These are phyloP conservation scores for Rhizopogon rudus DNA, from an alignment of 768 basidiomycete genomes.

Conservation along the genomic window DNA sequence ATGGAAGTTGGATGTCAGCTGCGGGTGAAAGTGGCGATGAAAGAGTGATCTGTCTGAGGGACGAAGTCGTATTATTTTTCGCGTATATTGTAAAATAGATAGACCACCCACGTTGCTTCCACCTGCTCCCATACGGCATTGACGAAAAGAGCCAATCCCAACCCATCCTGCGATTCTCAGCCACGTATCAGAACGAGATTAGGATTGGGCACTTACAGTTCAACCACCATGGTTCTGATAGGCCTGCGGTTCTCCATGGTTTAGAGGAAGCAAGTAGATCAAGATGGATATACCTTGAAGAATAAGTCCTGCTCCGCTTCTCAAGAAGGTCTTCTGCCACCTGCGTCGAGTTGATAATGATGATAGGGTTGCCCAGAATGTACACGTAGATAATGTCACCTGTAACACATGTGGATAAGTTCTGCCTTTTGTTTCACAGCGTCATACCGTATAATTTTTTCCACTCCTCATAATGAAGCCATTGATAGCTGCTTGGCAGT, in stretches of 20 bases:
- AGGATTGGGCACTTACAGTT: slow-evolving; percentile 29
- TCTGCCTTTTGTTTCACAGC: not conserved
- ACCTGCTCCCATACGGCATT: slow-evolving; percentile 32
- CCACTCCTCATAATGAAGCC: slow-evolving; percentile 44
- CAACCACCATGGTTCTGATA: slow-evolving; percentile 36
- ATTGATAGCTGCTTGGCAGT: slow-evolving; percentile 34
- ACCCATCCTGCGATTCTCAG: slow-evolving; percentile 32
- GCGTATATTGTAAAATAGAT: too few relatives aligned
- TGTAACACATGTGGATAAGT: slow-evolving; percentile 9
- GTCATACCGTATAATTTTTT: slow-evolving; percentile 35
- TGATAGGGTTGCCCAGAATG: slow-evolving; percentile 40
- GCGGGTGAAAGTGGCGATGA: slow-evolving; percentile 31
- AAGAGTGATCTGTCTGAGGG: slow-evolving; percentile 29
- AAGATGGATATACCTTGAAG: slow-evolving; percentile 24
- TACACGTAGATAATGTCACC: slow-evolving; percentile 44
- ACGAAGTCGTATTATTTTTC: not conserved
- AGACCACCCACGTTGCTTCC: slow-evolving; percentile 21
- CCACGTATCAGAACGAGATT: not conserved
- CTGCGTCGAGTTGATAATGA: slow-evolving; percentile 40
- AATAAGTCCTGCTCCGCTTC: slow-evolving; percentile 39
- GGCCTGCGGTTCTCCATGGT: slow-evolving; percentile 22
- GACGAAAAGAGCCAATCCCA: slow-evolving; percentile 43
- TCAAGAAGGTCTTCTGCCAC: slow-evolving; percentile 41
- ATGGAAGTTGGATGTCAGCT: slow-evolving; percentile 21
- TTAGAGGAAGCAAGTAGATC: not conserved